phyloP scores from a whole-genome alignment of 345 rosid species.

The Arabidopsis thaliana region TAIR10.1 NC_003076.8:25104501-25105000 shows the following conservation, averaged over 20 bases:
- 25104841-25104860: background rate
- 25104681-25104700: constrained; percentile 65
- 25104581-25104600: background rate
- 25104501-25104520: constrained; percentile 21
- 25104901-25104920: constrained; percentile 55
- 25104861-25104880: constrained; percentile 64
- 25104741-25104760: constrained; percentile 62
- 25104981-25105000: constrained; percentile 37
- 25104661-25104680: constrained; percentile 23
- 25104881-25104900: constrained; percentile 86
- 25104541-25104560: background rate
- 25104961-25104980: background rate
- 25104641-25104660: background rate
- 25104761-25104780: constrained; percentile 65
- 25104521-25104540: background rate
- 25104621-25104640: background rate
- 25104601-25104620: constrained; percentile 18
- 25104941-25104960: background rate
- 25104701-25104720: constrained; percentile 73
- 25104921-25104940: background rate
- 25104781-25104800: constrained; percentile 68
- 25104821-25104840: background rate
- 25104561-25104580: background rate
- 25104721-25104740: constrained; percentile 69
- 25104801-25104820: constrained; percentile 43